Conservation (phyloP, 192 early-diverging fungal genomes). For the Cladochytrium replicatum region DNA sequence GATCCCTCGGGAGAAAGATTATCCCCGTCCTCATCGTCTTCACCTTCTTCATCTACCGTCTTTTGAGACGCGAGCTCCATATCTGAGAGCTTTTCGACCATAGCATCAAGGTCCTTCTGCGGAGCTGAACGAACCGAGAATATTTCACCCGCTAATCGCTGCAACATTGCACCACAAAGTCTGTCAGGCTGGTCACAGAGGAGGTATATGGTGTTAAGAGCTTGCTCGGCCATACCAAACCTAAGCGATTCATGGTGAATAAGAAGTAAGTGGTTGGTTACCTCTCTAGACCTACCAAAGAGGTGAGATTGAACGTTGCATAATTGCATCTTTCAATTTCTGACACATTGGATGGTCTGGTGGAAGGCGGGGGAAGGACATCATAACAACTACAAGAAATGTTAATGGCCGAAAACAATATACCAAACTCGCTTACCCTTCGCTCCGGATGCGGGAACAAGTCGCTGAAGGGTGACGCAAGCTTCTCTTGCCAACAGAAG, state of each 20-base stretch:
- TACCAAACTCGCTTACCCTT: constrained; percentile 59
- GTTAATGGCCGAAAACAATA: no score
- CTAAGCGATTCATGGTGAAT: no score
- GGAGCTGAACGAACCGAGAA: no score
- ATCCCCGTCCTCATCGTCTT: constrained; percentile 19
- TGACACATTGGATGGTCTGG: constrained; percentile 50
- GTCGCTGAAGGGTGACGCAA: constrained; percentile 85
- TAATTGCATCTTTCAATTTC: constrained; percentile 35
- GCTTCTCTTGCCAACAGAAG: constrained; percentile 77
- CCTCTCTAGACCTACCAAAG: constrained; percentile 21
- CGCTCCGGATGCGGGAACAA: constrained; percentile 49
- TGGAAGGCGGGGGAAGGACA: constrained; percentile 36
- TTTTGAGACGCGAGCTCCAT: constrained; percentile 2
- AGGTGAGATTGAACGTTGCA: constrained; percentile 7
- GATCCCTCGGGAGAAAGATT: no score
- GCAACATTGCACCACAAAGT: constrained; percentile 69
- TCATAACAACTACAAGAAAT: no score
- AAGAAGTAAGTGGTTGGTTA: no score
- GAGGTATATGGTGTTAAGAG: constrained; percentile 85
- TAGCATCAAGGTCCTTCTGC: no score
- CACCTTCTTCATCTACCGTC: constrained; percentile 17
- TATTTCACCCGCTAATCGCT: constrained; percentile 50
- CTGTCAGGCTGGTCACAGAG: constrained; percentile 85
- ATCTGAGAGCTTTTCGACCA: no score
- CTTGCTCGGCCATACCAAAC: constrained; percentile 91